Evolutionary conservation across 768 basidiomycete genomes (phyloP).

Genomic region (Phlegmacium glaucopus): DNA sequence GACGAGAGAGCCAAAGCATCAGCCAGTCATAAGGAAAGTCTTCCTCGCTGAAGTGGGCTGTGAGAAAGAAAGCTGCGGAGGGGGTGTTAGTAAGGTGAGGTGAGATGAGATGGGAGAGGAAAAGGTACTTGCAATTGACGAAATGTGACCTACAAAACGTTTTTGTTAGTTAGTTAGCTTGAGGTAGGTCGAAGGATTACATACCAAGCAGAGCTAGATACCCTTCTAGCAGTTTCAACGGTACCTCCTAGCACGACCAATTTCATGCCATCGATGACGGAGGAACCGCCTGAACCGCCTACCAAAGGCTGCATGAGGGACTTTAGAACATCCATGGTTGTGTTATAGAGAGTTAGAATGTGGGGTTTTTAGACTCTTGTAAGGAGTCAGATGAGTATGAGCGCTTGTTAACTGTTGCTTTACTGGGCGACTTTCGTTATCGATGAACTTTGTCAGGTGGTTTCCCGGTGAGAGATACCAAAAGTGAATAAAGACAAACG

Average conservation of each 20-base stretch:
- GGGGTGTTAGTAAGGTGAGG: conserved; percentile 10
- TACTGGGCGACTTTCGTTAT: too few relatives aligned
- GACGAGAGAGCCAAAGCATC: conserved; percentile 85
- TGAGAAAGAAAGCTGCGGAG: conserved; percentile 74
- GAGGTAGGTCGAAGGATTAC: conserved; percentile 14
- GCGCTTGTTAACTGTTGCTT: too few relatives aligned
- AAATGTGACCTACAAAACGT: conserved; percentile 65
- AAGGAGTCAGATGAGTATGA: too few relatives aligned
- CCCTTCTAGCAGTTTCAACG: conserved; percentile 79
- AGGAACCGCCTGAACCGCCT: conserved; percentile 69
- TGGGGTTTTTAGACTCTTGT: too few relatives aligned
- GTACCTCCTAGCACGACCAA: conserved; percentile 87
- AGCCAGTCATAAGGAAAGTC: conserved; percentile 91
- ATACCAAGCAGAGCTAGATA: conserved; percentile 81
- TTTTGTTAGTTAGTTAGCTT: background rate
- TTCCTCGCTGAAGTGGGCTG: conserved; percentile 87
- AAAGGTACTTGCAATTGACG: conserved; percentile 68
- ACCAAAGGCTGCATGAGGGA: conserved; percentile 80
- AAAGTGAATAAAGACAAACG: too few relatives aligned
- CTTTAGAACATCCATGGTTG: conserved; percentile 72
- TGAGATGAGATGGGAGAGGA: conserved; percentile 2
- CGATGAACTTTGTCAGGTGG: too few relatives aligned
- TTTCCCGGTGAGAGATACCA: too few relatives aligned
- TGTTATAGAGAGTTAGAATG: too few relatives aligned
- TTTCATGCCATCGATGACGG: conserved; percentile 86